Conservation (phyloP, 2,329 filamentous ascomycete species). For the Elsinoe batatas region DNA sequence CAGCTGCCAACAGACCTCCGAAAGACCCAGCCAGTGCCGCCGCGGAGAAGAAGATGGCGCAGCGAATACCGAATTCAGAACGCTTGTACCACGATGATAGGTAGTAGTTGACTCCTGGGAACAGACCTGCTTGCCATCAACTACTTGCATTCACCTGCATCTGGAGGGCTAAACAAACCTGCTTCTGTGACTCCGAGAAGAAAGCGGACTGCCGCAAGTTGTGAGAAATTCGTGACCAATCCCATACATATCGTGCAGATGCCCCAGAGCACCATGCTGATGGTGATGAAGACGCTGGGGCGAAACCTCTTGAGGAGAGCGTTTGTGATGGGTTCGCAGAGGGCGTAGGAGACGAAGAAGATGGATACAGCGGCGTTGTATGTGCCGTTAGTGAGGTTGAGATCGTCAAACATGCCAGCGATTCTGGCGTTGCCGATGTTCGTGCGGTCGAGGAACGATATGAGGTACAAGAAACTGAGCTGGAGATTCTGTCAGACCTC, state of each 20-base stretch:
- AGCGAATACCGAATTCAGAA: conserved; percentile 67
- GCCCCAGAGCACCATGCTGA: conserved; percentile 70
- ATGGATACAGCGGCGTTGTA: conserved; percentile 71
- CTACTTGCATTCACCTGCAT: too few species aligned
- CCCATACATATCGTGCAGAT: conserved; percentile 49
- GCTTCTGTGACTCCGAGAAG: conserved; percentile 26
- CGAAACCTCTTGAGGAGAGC: conserved; percentile 65
- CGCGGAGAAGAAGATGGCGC: conserved; percentile 75
- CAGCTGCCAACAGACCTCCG: conserved; percentile 62
- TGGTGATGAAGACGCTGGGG: conserved; percentile 69
- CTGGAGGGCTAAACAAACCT: conserved; percentile 38
- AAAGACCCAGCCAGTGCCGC: conserved; percentile 72
- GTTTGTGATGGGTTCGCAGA: conserved; percentile 72
- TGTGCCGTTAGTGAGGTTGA: conserved; percentile 52
- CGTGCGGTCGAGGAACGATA: conserved; percentile 61
- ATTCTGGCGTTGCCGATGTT: conserved; percentile 68
- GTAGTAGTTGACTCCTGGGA: conserved; percentile 70
- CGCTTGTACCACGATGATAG: conserved; percentile 77
- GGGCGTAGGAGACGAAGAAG: conserved; percentile 77
- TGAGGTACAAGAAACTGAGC: conserved; percentile 62
- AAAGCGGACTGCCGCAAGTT: conserved; percentile 22
- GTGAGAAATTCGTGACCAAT: conserved; percentile 20
- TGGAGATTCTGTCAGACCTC: conserved; percentile 16
- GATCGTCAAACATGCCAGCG: conserved; percentile 46
- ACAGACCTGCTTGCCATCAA: conserved; percentile 28